Base-by-base conservation (phyloP, 306 rosid genomes). In the Pyrus betulifolia region DNA sequence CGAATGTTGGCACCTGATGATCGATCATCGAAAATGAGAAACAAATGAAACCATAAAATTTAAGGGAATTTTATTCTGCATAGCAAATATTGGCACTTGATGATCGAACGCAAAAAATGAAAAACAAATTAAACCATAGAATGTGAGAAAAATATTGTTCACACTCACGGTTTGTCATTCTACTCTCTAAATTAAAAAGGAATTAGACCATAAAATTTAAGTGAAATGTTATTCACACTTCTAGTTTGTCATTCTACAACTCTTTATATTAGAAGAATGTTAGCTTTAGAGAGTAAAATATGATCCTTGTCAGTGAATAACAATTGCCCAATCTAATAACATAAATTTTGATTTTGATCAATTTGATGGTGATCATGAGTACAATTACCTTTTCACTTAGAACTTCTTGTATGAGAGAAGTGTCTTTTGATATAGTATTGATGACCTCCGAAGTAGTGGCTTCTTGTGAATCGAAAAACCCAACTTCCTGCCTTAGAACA, bases 401-500 rank as follows among this genome's bases (percentile, higher is more conserved):
- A 70, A 95, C 92, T 84, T 95, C 96, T 82, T 95, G 97, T 51
- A 95, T 76, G 75, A 90, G 97, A 74, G 89, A 88, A 75, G 96
- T 89, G 69, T 92, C 98, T 73, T 89, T 92, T 40, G 98, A 95
- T 38, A 95, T 95, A 84, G 88, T 92, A 33, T 87, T 85, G 60
- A 89, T 90, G 71, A 95, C 90, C 30, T 95, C 96, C 33, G 98
- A 88, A 71, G 97, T 90, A 6, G 87, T 95, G 52, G 97, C 90
- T 89, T 89, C 93, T 76, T 90, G 96, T 6, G 96, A 92, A 79
- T 95, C 93, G 10, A 92, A 95, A 76, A 92, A 90, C 23, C 96
- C 97, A 58, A 92, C 97, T 84, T 95, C 98, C 85, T 95, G 98
- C 78, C 87, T 80, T 1, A 95, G 90, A 21, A 95, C 90, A 78